A percentile compares a stretch with the other conserved stretches of the same genome.
These are phyloP conservation scores for Hansenula anomala DNA, from an alignment of 1,139 yeast species.

Conservation along the genomic window DNA sequence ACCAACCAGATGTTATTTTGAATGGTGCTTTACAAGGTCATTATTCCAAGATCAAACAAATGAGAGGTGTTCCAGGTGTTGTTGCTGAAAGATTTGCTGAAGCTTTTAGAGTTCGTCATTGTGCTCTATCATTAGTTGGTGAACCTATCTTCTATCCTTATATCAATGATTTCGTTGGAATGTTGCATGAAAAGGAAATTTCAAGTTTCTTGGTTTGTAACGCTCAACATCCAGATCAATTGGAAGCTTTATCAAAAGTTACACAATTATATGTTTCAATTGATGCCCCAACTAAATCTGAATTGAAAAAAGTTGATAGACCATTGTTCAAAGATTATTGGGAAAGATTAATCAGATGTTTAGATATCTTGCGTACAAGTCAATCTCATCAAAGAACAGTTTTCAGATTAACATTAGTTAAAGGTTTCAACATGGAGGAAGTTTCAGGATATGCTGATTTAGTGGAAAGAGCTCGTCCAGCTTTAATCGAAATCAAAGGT, in stretches of 20 bases:
- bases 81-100: conserved; percentile 86
- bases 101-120: conserved; percentile 83
- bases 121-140: conserved; percentile 90
- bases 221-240: conserved; percentile 90
- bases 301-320: conserved; percentile 78
- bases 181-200: conserved; percentile 74
- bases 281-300: conserved; percentile 83
- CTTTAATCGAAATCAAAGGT: conserved; percentile 89
- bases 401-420: conserved; percentile 83
- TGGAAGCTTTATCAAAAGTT: conserved; percentile 64
- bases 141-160: conserved; percentile 93
- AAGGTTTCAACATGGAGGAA: conserved; percentile 86
- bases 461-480: conserved; percentile 77
- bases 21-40: conserved; percentile 88
- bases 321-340: conserved; percentile 89
- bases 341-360: conserved; percentile 80
- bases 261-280: conserved; percentile 90
- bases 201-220: conserved; percentile 90
- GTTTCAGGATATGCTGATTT: conserved; percentile 84
- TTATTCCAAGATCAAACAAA: conserved; percentile 84
- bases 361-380: conserved; percentile 68
- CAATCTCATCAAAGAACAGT: conserved; percentile 87
- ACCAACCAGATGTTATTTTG: conserved; percentile 77
- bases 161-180: conserved; percentile 74
- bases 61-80: conserved; percentile 95